Evolutionary conservation across 306 rosid species (phyloP), one percentile per base, ranked within the genome.

Genomic region (Casuarina equisetifolia): DNA sequence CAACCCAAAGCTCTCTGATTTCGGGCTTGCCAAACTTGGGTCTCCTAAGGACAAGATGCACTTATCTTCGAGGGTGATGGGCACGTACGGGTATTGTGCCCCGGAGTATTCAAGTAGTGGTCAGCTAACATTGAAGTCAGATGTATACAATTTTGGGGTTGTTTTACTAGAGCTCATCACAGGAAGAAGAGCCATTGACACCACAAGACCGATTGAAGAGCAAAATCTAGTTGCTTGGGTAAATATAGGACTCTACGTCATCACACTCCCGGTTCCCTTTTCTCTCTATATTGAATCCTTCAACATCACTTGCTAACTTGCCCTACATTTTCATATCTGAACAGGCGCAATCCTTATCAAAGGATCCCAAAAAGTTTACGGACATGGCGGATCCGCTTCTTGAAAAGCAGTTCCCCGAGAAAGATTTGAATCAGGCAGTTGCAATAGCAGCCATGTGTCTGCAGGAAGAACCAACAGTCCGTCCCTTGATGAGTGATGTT

Each of bases 151-250:
- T 72, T 94, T 84, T 51, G 97, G 98, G 72, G 97, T 94, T 43
- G 87, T 92, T 42, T 80, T 94, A 43, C 87, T 94, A 6, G 98
- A 94, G 85, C 93, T 94, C 80, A 88, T 94, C 4, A 90, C 93
- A 0, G 98, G 98, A 72, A 78, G 98, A 67, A 86, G 93, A 73
- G 93, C 91, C 54, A 7, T 94, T 72, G 97, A 94, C 74, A 89
- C 97, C 59, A 86, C 92, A 9, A 89, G 73, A 77, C 76, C 97
- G 10, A 77, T 81, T 64, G 78, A 88, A 7, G 96, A 94, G 84
- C 97, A 94, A 83, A 94, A 94, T 76, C 84, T 94, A 43, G 98
- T 94, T 77, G 43, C 95, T 79, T 94, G 98, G 98, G 97, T 94
- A 89, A 53, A 42, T 8, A 25, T 0, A 48, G 51, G 11, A 48